Base-by-base conservation (phyloP, 1,284 basidiomycete genomes). In the Microstroma glucosiphilum region DNA sequence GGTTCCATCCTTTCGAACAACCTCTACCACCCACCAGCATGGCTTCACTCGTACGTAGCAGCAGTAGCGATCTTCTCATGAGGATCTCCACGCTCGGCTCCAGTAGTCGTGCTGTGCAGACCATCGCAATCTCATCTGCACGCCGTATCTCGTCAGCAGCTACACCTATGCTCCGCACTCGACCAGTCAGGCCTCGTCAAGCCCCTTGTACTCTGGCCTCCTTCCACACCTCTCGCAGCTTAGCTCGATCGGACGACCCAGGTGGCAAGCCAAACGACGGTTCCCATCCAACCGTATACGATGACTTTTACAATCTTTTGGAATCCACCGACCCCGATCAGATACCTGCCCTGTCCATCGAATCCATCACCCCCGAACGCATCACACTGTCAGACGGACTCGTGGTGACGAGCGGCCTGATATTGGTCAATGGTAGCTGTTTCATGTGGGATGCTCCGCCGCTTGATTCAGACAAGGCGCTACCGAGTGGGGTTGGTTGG, bases 401-500 rank as follows among this genome's bases (percentile, higher is more conserved):
- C 25, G 80, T 91, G 13, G 79, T 96, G 0, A 85, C 87, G 0
- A 87, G 87, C 0, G 85, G 92, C 0, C 87, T 87, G 65, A 84
- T 97, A 15, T 89, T 98, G 67, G 79, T 94, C 3, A 89, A 92
- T 69, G 91, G 90, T 6, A 58, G 65, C 57, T 89, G 91, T 0
- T 89, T 93, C 60, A 79, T 97, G 41, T 98, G 93, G 93, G 87
- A 96, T 75, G 88, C 90, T 0, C 88, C 89, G 0, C 78, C 82
- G 4, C 84, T 82, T 7, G 56, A 70, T 23, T 60, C 63, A 21
- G 76, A 82, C 1, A 37, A 9, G 30, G 87, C 43, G 62, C 65
- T 42, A 63, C 62, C 77, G 57, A 57, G 68, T 57, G 65, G 80
- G 0, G 58, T 74, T 21, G 82, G 84, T 48, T 82, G 80, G 80